Base-by-base conservation (phyloP, 2,329 filamentous ascomycete species). In the Geosmithia putterillii region DNA sequence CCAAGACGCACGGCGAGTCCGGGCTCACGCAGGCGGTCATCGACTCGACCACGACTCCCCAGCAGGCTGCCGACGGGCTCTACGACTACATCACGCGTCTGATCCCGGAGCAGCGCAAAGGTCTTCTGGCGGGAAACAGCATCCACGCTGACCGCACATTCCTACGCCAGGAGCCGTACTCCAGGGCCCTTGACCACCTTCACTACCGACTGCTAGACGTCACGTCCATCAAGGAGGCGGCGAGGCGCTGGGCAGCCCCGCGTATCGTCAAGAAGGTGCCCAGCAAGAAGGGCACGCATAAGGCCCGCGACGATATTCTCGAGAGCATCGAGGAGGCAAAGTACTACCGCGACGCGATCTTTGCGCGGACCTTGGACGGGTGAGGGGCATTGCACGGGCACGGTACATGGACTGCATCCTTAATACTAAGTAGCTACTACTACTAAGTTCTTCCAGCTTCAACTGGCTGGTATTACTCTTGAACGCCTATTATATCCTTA, bases 121-220 rank as follows among this genome's bases (percentile, higher is more conserved):
- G 79, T 1, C 62, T 96, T 45, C 70, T 98, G 36, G 89, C 92
- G 1, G 92, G 92, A 2, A 98, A 95, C 64, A 92, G 83, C 45
- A 86, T 98, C 21, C 90, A 98, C 58, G 86, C 84, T 3, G 92
- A 98, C 62, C 79, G 79, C 53, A 77, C 78, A 2, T 98, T 98
- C 57, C 69, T 98, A 46, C 70, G 77, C 5, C 75, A 76, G 48
- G 71, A 71, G 45, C 88, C 89, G 0, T 98, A 90, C 62, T 74
- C 70, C 35, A 67, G 71, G 46, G 79, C 95, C 2, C 64, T 86
- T 41, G 76, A 83, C 45, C 78, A 92, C 61, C 67, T 98, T 51
- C 85, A 94, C 62, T 88, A 98, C 63, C 78, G 92, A 15, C 84
- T 98, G 49, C 66, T 96, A 40, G 92, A 98, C 59, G 87, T 96